Conservation (phyloP, 257 asterid genomes). For the Jaltomata sinuosa region DNA sequence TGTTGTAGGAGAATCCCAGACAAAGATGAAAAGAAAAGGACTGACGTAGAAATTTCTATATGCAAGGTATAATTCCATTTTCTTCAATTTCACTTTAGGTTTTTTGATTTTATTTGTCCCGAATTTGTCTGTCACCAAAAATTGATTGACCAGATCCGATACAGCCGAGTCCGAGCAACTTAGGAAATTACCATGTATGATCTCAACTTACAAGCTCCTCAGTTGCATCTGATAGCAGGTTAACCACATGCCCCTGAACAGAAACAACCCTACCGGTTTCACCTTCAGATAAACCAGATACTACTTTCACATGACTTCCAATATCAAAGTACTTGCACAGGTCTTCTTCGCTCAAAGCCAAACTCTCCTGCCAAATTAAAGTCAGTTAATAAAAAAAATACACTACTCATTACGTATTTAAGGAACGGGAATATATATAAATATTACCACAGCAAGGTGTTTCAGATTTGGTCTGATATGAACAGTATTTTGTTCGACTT, state of each 20-base stretch:
- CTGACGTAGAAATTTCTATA: too few species aligned
- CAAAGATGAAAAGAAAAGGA: too few species aligned
- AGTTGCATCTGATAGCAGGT: slow-evolving; percentile 92
- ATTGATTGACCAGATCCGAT: too few species aligned
- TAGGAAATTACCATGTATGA: background rate
- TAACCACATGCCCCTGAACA: slow-evolving; percentile 92
- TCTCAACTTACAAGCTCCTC: slow-evolving; percentile 68
- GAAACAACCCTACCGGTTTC: slow-evolving; percentile 99
- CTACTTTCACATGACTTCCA: slow-evolving; percentile 94
- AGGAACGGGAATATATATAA: background rate
- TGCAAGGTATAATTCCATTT: too few species aligned
- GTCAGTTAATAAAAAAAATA: background rate
- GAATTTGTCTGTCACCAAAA: too few species aligned
- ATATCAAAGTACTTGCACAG: slow-evolving; percentile 93
- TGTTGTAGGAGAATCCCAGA: too few species aligned
- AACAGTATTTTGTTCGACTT: slow-evolving; percentile 92
- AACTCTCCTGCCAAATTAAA: slow-evolving; percentile 61
- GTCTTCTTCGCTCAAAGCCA: slow-evolving; percentile 71
- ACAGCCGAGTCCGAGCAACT: too few species aligned
- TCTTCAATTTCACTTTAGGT: too few species aligned
- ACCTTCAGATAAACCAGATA: slow-evolving; percentile 88
- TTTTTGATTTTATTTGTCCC: too few species aligned
- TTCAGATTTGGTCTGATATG: slow-evolving; percentile 78
- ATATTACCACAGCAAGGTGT: slow-evolving; percentile 52
- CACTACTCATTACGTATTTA: background rate